Evolutionary conservation across 2,329 filamentous ascomycete species (phyloP).

Genomic region (Xylariales sp.): DNA sequence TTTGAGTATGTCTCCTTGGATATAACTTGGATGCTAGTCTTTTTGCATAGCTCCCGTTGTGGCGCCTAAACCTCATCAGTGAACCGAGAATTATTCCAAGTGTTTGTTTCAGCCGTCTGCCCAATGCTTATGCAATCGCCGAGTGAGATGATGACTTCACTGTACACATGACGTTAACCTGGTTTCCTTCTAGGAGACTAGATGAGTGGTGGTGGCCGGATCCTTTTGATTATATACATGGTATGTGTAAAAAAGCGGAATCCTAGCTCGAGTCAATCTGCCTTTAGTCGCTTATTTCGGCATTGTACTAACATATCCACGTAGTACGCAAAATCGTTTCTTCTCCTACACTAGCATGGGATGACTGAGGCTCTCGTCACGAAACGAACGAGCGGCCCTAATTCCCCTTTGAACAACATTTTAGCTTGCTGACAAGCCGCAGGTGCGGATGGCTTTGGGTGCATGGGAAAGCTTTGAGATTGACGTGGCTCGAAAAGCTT

Average conservation of each 20-base stretch:
- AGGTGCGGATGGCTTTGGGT: conserved; percentile 59
- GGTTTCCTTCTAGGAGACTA: conserved; percentile 48
- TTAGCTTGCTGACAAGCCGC: conserved; percentile 11
- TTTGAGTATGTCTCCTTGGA: conserved; percentile 43
- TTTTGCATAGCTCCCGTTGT: background rate
- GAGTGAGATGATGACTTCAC: conserved; percentile 4
- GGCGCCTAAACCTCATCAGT: background rate
- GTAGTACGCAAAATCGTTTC: conserved; percentile 11
- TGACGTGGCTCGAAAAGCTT: conserved; percentile 64
- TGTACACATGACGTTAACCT: background rate
- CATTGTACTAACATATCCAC: background rate
- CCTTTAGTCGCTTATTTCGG: background rate
- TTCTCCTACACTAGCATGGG: background rate
- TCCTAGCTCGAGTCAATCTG: background rate
- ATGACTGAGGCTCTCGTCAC: background rate
- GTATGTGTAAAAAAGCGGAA: conserved; percentile 19
- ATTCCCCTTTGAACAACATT: background rate
- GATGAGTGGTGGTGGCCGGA: conserved; percentile 65
- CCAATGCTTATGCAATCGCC: background rate
- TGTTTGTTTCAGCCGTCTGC: background rate
- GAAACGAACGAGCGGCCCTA: background rate
- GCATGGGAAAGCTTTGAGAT: conserved; percentile 62
- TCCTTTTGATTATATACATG: conserved; percentile 66
- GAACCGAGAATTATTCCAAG: background rate
- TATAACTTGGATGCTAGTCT: background rate